Percentiles rank a stretch among this genome's conserved stretches.
Evolutionary conservation across 495 filamentous ascomycete genomes (phyloP).

Genomic region (Podospora fimiseda): DNA sequence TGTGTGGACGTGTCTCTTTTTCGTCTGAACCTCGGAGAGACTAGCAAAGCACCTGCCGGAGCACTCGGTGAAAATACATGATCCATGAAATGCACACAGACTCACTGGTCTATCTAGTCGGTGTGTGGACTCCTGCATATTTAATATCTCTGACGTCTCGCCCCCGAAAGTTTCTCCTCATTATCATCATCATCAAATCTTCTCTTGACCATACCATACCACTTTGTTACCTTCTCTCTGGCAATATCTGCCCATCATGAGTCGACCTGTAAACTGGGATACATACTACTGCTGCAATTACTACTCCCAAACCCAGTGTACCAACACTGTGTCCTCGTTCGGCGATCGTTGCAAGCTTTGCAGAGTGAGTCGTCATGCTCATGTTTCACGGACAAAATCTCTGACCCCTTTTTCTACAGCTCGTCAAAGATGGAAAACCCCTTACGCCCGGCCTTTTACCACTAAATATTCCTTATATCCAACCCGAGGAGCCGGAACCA

Average conservation of each 20-base stretch:
- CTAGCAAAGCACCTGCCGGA: background rate
- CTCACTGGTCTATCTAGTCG: background rate
- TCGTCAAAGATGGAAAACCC: constrained; percentile 22
- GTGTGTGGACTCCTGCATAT: background rate
- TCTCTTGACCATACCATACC: background rate
- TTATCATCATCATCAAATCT: background rate
- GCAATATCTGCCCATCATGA: background rate
- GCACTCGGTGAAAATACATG: background rate
- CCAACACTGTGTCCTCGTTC: constrained; percentile 39
- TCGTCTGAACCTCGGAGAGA: background rate
- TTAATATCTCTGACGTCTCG: background rate
- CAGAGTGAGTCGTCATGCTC: constrained; percentile 27
- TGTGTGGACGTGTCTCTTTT: too few species aligned
- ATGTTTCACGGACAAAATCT: too few species aligned
- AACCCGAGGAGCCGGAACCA: too few species aligned
- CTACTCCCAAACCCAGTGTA: constrained; percentile 35
- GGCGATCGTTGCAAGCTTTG: constrained; percentile 42
- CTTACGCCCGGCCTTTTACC: constrained; percentile 20
- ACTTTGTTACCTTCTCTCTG: too few species aligned
- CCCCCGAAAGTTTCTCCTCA: background rate
- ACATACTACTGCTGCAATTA: background rate
- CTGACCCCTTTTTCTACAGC: background rate
- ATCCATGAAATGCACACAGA: too few species aligned
- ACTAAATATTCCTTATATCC: constrained; percentile 9
- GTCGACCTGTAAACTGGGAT: too few species aligned